phyloP scores from a whole-genome alignment of 2,329 filamentous ascomycete species.

The Akanthomyces muscarius region DNA sequence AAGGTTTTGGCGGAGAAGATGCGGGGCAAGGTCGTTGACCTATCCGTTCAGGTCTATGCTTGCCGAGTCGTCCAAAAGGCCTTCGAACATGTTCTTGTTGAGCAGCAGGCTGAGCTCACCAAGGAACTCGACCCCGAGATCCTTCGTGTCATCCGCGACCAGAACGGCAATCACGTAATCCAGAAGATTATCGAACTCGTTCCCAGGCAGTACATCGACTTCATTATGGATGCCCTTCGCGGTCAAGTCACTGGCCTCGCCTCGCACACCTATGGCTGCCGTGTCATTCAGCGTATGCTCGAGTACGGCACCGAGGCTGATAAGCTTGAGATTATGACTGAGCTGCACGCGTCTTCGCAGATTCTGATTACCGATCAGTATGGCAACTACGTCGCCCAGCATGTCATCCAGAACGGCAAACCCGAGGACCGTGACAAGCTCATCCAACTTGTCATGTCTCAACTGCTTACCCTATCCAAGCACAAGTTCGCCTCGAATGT shows the following conservation, averaged over 20 bases:
- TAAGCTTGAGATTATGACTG: slow-evolving; percentile 66
- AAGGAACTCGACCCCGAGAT: slow-evolving; percentile 77
- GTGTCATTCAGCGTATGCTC: slow-evolving; percentile 87
- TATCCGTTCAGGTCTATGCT: slow-evolving; percentile 87
- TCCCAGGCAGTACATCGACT: slow-evolving; percentile 72
- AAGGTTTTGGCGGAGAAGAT: slow-evolving; percentile 79
- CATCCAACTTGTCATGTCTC: slow-evolving; percentile 66
- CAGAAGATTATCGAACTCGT: slow-evolving; percentile 86
- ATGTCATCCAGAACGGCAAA: slow-evolving; percentile 77
- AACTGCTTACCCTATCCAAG: slow-evolving; percentile 74
- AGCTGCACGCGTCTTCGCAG: slow-evolving; percentile 69
- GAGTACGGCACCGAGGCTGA: slow-evolving; percentile 74
- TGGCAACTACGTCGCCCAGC: slow-evolving; percentile 94
- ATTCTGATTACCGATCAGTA: slow-evolving; percentile 80
- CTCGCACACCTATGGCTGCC: slow-evolving; percentile 80
- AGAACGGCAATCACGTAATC: slow-evolving; percentile 94
- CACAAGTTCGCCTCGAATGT: slow-evolving; percentile 98
- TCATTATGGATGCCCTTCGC: slow-evolving; percentile 77
- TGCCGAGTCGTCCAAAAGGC: slow-evolving; percentile 97
- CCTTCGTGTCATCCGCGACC: slow-evolving; percentile 73
- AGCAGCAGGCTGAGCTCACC: slow-evolving; percentile 81
- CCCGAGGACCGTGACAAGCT: slow-evolving; percentile 68
- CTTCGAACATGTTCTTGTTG: slow-evolving; percentile 83
- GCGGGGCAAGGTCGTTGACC: slow-evolving; percentile 73
- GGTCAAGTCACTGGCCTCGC: slow-evolving; percentile 71